Base-by-base conservation (phyloP, 1,284 basidiomycete genomes). In the Moesziomyces globuligerus region DNA sequence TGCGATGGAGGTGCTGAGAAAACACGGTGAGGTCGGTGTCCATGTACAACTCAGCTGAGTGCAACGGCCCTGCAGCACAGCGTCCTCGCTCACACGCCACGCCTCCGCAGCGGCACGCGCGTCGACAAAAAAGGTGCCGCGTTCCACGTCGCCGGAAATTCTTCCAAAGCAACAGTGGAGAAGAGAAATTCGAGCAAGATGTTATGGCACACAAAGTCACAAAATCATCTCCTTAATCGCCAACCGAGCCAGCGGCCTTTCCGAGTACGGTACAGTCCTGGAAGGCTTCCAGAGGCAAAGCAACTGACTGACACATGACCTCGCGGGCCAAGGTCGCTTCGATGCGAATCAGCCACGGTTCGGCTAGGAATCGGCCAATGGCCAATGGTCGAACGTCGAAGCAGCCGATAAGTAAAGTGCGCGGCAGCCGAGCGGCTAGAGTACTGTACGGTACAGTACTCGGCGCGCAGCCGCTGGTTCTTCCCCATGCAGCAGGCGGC, bases 141-240 rank as follows among this genome's bases (percentile, higher is more conserved):
- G 23, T 66, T 66, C 62, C 62, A 66, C 62, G 62, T 66, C 55
- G 60, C 39, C 11, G 2, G 34, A 29, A 9, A 15, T 49, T 58
- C 62, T 66, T 66, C 62, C 55, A 66, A 66, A 66, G 47, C 28
- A 50, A 66, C 62, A 58, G 36, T 6, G 17, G 20, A 24, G 11
- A 6, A 2, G n/a, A 21, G 17, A 37, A n/a, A 42, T n/a, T 28
- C 15, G 4, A 1, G 15, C 7, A 0, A 17, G 32, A 17, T 34
- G 17, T 13, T 13, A 13, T 17, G 32, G 3, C 4, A 17, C 15
- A 13, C 15, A 34, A 2, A n/a, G 32, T 6, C 15, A 34, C 6
- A 34, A 34, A 34, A n/a, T 34, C 15, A 34, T 34, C 32, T 34
- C n/a, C n/a, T n/a, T n/a, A n/a, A n/a, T n/a, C n/a, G n/a, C n/a